phyloP scores from a whole-genome alignment of 768 basidiomycete genomes.

The Pleurotus djamor region DNA sequence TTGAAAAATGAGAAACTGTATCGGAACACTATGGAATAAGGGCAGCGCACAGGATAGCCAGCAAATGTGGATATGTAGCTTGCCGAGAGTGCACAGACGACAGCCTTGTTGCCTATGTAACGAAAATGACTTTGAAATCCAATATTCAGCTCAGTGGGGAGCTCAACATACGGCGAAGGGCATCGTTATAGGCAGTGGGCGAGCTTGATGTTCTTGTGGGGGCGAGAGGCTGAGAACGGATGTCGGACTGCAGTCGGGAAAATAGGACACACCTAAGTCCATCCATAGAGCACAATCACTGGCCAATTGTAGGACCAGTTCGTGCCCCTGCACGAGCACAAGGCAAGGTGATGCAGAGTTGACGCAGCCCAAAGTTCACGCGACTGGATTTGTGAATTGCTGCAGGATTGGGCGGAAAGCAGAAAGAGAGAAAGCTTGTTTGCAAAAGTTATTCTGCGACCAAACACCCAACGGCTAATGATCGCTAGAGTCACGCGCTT shows the following conservation, averaged over 20 bases:
- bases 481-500: no score
- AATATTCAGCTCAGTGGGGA: no score
- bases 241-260: not conserved
- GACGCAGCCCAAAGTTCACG: slow-evolving; percentile 14
- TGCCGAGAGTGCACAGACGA: slow-evolving; percentile 87
- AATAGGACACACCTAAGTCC: slow-evolving; percentile 51
- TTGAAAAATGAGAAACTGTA: slow-evolving; percentile 1
- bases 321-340: slow-evolving; percentile 62
- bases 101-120: slow-evolving; percentile 73
- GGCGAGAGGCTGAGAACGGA: slow-evolving; percentile 20
- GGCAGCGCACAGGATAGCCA: slow-evolving; percentile 72
- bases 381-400: slow-evolving; percentile 1
- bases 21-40: not conserved
- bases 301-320: slow-evolving; percentile 70
- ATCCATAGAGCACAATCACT: slow-evolving; percentile 73
- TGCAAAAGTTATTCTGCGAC: no score
- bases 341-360: slow-evolving; percentile 10
- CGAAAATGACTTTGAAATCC: slow-evolving; percentile 4
- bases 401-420: slow-evolving; percentile 2
- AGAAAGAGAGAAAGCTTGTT: slow-evolving; percentile 1
- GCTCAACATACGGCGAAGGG: slow-evolving; percentile 55
- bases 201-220: slow-evolving; percentile 51
- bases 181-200: slow-evolving; percentile 57
- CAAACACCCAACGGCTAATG: no score
- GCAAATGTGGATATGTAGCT: slow-evolving; percentile 92